Evolutionary conservation across 805 yeast species (phyloP).

Genomic region (Barnettozyma pratensis): DNA sequence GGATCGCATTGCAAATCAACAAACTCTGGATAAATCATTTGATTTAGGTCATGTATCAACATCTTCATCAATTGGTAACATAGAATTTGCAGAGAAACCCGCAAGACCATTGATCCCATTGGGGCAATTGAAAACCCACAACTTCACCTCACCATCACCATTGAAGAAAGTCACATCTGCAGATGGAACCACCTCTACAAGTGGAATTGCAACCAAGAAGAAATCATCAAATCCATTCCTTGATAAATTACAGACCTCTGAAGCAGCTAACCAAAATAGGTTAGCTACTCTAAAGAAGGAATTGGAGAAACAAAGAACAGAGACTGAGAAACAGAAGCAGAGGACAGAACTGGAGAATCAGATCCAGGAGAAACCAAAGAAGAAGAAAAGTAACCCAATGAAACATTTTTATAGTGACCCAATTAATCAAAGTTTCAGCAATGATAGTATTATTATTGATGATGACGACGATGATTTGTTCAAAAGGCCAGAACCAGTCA

Average conservation of each 20-base stretch:
- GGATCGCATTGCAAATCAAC: background rate
- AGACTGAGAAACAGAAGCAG: background rate
- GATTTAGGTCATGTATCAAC: background rate
- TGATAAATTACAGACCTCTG: background rate
- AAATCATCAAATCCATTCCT: background rate
- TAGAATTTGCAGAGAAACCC: background rate
- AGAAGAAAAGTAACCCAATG: background rate
- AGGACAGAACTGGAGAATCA: background rate
- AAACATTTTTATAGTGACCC: conserved; percentile 3
- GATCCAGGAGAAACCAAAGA: background rate
- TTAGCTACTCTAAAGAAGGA: background rate
- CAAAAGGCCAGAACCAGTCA: background rate
- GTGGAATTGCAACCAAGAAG: background rate
- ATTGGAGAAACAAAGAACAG: background rate
- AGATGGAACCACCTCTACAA: background rate
- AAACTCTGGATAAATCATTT: background rate
- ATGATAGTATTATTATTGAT: conserved; percentile 1
- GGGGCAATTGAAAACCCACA: background rate
- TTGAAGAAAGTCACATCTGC: background rate
- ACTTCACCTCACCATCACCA: background rate
- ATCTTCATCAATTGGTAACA: conserved; percentile 4
- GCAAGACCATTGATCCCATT: background rate
- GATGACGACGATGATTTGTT: background rate
- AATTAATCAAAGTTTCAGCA: background rate
- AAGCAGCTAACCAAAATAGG: background rate